phyloP scores from a whole-genome alignment of 495 filamentous ascomycete genomes.

The Penicillium longicatenatum region DNA sequence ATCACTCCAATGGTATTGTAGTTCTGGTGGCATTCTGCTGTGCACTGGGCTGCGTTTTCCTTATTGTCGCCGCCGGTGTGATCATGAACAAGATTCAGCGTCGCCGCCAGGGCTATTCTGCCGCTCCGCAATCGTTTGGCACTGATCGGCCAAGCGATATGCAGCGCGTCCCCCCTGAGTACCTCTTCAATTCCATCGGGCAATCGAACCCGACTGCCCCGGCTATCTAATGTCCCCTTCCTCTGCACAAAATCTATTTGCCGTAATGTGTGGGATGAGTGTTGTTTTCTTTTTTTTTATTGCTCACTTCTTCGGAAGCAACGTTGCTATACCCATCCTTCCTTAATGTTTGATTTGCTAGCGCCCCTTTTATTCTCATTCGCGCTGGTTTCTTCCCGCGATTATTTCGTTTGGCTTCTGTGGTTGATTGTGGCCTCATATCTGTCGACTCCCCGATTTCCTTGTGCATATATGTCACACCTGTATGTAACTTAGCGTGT shows the following conservation, averaged over 20 bases:
- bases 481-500: constrained; percentile 26
- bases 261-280: constrained; percentile 28
- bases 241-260: constrained; percentile 11
- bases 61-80: constrained; percentile 84
- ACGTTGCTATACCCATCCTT: constrained; percentile 37
- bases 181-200: constrained; percentile 66
- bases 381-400: constrained; percentile 22
- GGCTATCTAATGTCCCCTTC: constrained; percentile 35
- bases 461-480: constrained; percentile 22
- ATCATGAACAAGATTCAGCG: constrained; percentile 82
- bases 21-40: constrained; percentile 92
- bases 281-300: constrained; percentile 27
- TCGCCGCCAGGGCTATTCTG: constrained; percentile 82
- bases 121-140: constrained; percentile 71
- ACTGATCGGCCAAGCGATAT: constrained; percentile 74
- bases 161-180: constrained; percentile 76
- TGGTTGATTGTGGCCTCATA: constrained; percentile 6
- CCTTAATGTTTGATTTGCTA: constrained; percentile 39
- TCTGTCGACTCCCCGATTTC: constrained; percentile 6
- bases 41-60: constrained; percentile 80
- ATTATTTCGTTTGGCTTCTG: constrained; percentile 5
- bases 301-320: constrained; percentile 27
- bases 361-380: constrained; percentile 16
- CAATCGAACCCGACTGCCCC: constrained; percentile 42
- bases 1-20: constrained; percentile 80